Conservation (phyloP, 371 early-diverging fungal species). For the Choanephora cucurbitarum region DNA sequence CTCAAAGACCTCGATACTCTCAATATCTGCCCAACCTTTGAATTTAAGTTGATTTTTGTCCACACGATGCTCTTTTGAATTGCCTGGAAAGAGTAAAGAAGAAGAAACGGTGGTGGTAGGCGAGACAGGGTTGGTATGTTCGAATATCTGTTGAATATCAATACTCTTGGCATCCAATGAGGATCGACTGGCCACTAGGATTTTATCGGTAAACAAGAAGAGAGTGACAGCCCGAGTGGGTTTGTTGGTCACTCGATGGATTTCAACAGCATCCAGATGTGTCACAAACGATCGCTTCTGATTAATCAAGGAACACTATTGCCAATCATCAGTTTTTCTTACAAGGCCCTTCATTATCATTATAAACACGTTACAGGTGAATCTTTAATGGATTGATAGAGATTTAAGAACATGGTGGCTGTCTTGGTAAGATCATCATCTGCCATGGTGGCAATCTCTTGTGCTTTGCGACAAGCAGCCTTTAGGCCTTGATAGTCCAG, state of each 20-base stretch:
- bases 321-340: too few relatives aligned
- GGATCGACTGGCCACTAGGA: constrained; percentile 46
- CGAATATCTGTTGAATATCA: constrained; percentile 8
- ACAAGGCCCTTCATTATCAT: too few relatives aligned
- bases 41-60: constrained; percentile 34
- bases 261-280: constrained; percentile 46
- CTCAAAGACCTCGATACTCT: constrained; percentile 44
- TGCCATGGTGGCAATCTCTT: constrained; percentile 44
- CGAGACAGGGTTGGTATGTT: constrained; percentile 1
- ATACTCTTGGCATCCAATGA: constrained; percentile 30
- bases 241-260: constrained; percentile 40
- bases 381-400: constrained; percentile 35
- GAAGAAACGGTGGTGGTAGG: constrained; percentile 2
- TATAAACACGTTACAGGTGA: constrained; percentile 29
- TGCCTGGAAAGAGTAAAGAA: constrained; percentile 1
- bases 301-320: constrained; percentile 45
- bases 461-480: constrained; percentile 34
- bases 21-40: constrained; percentile 53
- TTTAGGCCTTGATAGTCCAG: constrained; percentile 35
- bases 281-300: constrained; percentile 42
- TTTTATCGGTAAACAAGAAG: constrained; percentile 47
- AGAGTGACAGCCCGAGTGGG: constrained; percentile 42
- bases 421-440: constrained; percentile 47
- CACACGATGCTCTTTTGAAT: background rate
- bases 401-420: constrained; percentile 34